Evolutionary conservation across 805 yeast genomes (phyloP), one percentile per base, ranked within the genome.

Genomic region (Barnettozyma botsteinii): DNA sequence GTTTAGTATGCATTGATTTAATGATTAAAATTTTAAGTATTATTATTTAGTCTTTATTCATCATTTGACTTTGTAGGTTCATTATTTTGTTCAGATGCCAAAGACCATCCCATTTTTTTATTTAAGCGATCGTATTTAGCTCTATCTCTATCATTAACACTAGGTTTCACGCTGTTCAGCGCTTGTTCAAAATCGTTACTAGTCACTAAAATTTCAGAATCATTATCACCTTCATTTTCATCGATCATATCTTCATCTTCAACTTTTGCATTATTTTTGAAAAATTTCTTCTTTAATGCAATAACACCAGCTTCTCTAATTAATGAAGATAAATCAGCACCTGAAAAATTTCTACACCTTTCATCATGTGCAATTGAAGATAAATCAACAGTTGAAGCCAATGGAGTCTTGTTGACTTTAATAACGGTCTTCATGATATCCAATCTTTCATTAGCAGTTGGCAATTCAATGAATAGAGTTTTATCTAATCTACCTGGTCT

Each of bases 401-500:
- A 49, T 5, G 98, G 98, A 1, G 97, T 83, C 18, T 77, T 75
- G 53, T 81, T 84, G 3, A 81, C 68, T 37, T 68, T 69, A 4
- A 88, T 75, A 23, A 88, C 75, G 0, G 98, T 88, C 45, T 71
- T 73, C 57, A 91, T 68, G 43, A 91, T 93, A 48, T 89, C 97
- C 4, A 72, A 64, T 47, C 96, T 72, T 59, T 93, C 98, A 3
- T 66, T 70, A 1, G 78, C 75, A 7, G 77, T 75, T 4, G 98
- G 98, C 37, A 91, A 70, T 58, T 91, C 97, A 21, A 91, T 91
- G 61, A 81, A 91, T 33, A 91, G 66, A 3, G 96, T 86, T 62
- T 91, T 93, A 57, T 93, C 98, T 53, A 91, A 70, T 61, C 98
- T 77, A 6, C 98, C 98, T 0, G 98, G 98, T 58, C 98, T 76